Conservation (phyloP, 257 asterid genomes). For the Jasminum sambac region DNA sequence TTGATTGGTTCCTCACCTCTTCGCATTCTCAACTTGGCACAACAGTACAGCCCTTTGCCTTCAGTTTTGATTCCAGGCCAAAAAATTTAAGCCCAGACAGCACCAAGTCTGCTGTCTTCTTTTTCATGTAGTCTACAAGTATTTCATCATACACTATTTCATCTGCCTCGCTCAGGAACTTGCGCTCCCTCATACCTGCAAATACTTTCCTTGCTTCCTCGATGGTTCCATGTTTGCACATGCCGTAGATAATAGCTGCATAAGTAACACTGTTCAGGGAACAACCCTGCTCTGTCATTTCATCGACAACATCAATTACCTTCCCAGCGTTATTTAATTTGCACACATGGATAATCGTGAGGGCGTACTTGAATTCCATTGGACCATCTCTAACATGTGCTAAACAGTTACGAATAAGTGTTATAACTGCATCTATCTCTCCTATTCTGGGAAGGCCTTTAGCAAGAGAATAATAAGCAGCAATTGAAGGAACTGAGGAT, state of each 20-base stretch:
- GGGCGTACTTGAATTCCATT: slow-evolving; percentile 71
- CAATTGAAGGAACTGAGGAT: slow-evolving; percentile 56
- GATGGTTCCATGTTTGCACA: slow-evolving; percentile 81
- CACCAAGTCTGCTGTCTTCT: slow-evolving; percentile 77
- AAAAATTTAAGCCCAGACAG: slow-evolving; percentile 83
- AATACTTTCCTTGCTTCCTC: slow-evolving; percentile 81
- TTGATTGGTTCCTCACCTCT: slow-evolving; percentile 16
- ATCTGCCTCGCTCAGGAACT: slow-evolving; percentile 65
- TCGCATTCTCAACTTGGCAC: slow-evolving; percentile 40
- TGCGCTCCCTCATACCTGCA: slow-evolving; percentile 49
- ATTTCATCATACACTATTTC: slow-evolving; percentile 71
- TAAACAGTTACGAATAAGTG: slow-evolving; percentile 80
- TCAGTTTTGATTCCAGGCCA: slow-evolving; percentile 71
- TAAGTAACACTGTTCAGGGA: slow-evolving; percentile 41
- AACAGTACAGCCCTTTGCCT: slow-evolving; percentile 64
- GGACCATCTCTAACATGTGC: slow-evolving; percentile 67
- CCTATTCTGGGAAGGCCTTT: slow-evolving; percentile 59
- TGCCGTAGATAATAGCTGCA: slow-evolving; percentile 68
- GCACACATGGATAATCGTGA: slow-evolving; percentile 70
- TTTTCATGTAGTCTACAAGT: slow-evolving; percentile 81
- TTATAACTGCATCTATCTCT: slow-evolving; percentile 77
- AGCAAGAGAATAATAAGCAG: slow-evolving; percentile 69
- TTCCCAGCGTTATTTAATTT: slow-evolving; percentile 61
- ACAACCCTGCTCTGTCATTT: slow-evolving; percentile 68
- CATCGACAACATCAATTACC: slow-evolving; percentile 62